Evolutionary conservation across 495 filamentous ascomycete species (phyloP).

Genomic region (Bacidia gigantensis): DNA sequence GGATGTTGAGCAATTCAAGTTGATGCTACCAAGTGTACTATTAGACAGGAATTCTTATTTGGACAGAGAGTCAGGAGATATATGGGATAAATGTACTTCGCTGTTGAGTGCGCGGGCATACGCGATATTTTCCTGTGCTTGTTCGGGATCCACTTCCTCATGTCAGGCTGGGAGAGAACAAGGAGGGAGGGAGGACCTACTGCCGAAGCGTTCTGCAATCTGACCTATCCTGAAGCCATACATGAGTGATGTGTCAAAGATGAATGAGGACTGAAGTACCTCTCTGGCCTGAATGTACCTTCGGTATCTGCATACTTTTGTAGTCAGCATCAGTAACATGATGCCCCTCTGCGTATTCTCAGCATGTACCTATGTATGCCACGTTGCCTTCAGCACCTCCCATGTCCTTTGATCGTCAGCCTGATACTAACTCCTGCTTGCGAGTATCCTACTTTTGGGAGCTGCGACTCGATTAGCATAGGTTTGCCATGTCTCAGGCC

Average conservation of each 20-base stretch:
- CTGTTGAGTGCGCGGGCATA: slow-evolving; percentile 61
- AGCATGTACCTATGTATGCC: slow-evolving; percentile 50
- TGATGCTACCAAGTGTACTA: slow-evolving; percentile 37
- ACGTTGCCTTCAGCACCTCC: slow-evolving; percentile 69
- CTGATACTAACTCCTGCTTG: background rate
- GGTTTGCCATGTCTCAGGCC: background rate
- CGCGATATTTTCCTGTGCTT: slow-evolving; percentile 60
- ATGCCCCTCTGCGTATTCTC: no score
- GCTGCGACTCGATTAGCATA: slow-evolving; percentile 14
- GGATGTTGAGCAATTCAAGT: slow-evolving; percentile 51
- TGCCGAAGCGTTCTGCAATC: slow-evolving; percentile 61
- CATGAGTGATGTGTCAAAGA: no score
- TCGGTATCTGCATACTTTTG: slow-evolving; percentile 45
- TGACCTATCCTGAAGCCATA: slow-evolving; percentile 50
- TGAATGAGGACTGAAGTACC: no score
- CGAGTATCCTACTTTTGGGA: slow-evolving; percentile 25
- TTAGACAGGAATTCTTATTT: background rate
- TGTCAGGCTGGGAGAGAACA: background rate
- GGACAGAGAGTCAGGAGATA: background rate
- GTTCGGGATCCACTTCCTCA: slow-evolving; percentile 40
- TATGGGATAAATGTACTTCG: slow-evolving; percentile 26
- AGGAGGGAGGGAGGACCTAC: slow-evolving; percentile 12
- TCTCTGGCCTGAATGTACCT: slow-evolving; percentile 64
- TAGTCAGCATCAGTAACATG: no score
- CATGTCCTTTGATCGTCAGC: slow-evolving; percentile 37